These are phyloP conservation scores for Colletotrichum sp. DNA, from an alignment of 2,329 filamentous ascomycete species.

Conservation along the genomic window DNA sequence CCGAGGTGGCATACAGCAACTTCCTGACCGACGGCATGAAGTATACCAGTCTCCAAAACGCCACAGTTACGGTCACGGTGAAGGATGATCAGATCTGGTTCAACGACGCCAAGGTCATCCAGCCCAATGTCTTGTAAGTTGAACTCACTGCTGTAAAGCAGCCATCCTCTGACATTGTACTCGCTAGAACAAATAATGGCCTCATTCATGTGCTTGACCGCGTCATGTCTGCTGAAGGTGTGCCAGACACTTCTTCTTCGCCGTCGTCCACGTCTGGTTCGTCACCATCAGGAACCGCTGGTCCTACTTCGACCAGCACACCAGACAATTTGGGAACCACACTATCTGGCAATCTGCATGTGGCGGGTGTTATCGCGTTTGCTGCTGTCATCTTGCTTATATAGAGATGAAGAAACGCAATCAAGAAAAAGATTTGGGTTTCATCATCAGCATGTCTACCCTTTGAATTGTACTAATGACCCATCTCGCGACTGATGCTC, in stretches of 20 bases:
- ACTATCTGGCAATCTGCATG: not conserved
- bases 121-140: constrained; percentile 25
- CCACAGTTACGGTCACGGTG: constrained; percentile 24
- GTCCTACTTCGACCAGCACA: not conserved
- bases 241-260: not conserved
- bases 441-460: not conserved
- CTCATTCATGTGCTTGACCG: constrained; percentile 28
- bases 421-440: not conserved
- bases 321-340: not conserved
- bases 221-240: constrained; percentile 21
- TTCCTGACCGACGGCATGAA: constrained; percentile 23
- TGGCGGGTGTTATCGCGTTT: constrained; percentile 5
- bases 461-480: not conserved
- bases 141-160: not conserved
- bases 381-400: not conserved
- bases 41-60: constrained; percentile 15
- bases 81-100: constrained; percentile 25
- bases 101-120: constrained; percentile 28
- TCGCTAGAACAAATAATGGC: constrained; percentile 26
- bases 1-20: constrained; percentile 23
- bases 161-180: not conserved
- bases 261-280: not conserved
- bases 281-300: not conserved
- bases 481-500: not conserved
- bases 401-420: not conserved